Evolutionary conservation across 495 filamentous ascomycete species (phyloP).

Genomic region (Hypoxylon subgilvum): DNA sequence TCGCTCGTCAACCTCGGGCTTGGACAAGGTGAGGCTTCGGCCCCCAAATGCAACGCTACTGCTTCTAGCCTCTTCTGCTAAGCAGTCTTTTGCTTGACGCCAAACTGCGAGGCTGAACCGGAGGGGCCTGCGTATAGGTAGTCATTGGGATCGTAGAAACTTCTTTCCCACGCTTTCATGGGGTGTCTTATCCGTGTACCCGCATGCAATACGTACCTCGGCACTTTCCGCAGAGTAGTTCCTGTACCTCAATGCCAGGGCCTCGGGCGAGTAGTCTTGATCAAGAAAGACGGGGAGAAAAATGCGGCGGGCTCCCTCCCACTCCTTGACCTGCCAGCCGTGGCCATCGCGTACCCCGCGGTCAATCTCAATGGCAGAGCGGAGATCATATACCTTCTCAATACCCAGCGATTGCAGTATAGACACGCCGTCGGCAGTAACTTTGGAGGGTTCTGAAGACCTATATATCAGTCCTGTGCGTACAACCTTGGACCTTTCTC

Average conservation of each 20-base stretch:
- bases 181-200: background rate
- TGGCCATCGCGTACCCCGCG: conserved; percentile 36
- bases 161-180: background rate
- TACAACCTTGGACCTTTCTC: conserved; percentile 43
- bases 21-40: conserved; percentile 5
- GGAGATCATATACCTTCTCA: conserved; percentile 68
- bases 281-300: conserved; percentile 66
- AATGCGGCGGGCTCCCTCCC: conserved; percentile 57
- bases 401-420: conserved; percentile 62
- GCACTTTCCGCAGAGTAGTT: conserved; percentile 51
- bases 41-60: conserved; percentile 22
- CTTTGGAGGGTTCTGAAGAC: conserved; percentile 60
- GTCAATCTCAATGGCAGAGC: conserved; percentile 60
- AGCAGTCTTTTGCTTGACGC: conserved; percentile 2
- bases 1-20: conserved; percentile 2
- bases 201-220: conserved; percentile 47
- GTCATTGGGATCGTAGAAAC: background rate
- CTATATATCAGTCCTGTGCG: conserved; percentile 61
- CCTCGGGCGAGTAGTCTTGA: conserved; percentile 61
- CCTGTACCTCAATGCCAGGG: conserved; percentile 54
- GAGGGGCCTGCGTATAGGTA: conserved; percentile 3
- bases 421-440: conserved; percentile 58
- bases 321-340: conserved; percentile 46
- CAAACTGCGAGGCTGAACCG: conserved; percentile 7
- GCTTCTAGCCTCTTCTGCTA: conserved; percentile 3